These are phyloP conservation scores for Colletotrichum eleusines DNA, from an alignment of 2,329 filamentous ascomycete species.

Conservation along the genomic window DNA sequence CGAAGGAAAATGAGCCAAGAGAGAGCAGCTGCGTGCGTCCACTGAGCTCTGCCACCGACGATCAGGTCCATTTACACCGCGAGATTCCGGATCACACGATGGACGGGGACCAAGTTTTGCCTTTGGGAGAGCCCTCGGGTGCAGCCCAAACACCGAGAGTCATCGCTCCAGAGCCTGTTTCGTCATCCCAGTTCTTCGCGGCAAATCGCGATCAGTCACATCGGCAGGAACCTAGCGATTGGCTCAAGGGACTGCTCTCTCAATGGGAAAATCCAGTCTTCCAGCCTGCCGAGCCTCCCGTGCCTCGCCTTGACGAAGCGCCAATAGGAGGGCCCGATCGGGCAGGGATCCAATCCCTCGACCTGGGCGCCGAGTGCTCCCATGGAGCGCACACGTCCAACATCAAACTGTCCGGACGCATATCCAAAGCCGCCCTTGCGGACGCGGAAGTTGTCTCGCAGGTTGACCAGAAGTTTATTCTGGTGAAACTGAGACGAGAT, in stretches of 20 bases:
- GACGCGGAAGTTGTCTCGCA: slow-evolving; percentile 79
- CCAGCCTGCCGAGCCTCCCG: slow-evolving; percentile 57
- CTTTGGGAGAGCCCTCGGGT: no score
- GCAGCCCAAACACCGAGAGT: background rate
- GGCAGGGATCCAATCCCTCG: background rate
- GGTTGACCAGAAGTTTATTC: slow-evolving; percentile 90
- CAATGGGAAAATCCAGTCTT: slow-evolving; percentile 86
- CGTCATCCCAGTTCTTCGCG: slow-evolving; percentile 21
- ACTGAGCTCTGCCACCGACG: background rate
- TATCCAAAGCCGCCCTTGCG: slow-evolving; percentile 73
- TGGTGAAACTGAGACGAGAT: slow-evolving; percentile 67
- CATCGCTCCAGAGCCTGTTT: slow-evolving; percentile 5
- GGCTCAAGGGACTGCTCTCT: slow-evolving; percentile 71
- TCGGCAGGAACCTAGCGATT: slow-evolving; percentile 53
- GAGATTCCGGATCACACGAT: background rate
- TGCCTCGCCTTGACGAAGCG: slow-evolving; percentile 56
- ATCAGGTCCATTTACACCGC: background rate
- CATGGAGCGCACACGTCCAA: slow-evolving; percentile 9
- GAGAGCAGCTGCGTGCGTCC: background rate
- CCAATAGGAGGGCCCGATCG: slow-evolving; percentile 31
- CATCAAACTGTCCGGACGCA: slow-evolving; percentile 51
- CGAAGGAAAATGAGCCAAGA: background rate
- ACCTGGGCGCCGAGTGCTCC: slow-evolving; percentile 13
- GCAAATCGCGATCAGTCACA: slow-evolving; percentile 38
- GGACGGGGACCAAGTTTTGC: background rate